A percentile compares a stretch with the other conserved stretches of the same genome.
Conservation (phyloP, 2,329 filamentous ascomycete species). For the Arthrocladium fulminans region DNA sequence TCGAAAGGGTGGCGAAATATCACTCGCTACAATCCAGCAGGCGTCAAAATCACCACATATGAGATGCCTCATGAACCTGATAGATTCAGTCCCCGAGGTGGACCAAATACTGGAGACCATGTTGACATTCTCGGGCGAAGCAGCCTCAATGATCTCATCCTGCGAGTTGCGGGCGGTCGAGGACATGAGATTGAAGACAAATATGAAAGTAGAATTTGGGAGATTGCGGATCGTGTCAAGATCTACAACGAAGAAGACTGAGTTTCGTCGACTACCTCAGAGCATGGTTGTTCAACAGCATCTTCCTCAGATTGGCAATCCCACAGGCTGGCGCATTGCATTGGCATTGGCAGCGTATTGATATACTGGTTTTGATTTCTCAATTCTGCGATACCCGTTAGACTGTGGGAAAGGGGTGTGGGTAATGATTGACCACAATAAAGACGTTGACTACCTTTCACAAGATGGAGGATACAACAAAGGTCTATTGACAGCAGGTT, state of each 20-base stretch:
- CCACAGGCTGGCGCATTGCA: not conserved
- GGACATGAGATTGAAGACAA: constrained; percentile 70
- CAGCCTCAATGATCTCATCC: constrained; percentile 80
- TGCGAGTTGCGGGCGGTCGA: constrained; percentile 75
- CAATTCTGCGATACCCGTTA: not conserved
- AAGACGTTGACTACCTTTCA: too few relatives aligned
- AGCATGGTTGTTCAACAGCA: not conserved
- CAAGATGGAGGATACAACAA: too few relatives aligned
- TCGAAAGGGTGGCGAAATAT: constrained; percentile 79
- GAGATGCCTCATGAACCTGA: constrained; percentile 98
- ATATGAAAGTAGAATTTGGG: constrained; percentile 68
- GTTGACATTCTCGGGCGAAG: constrained; percentile 90
- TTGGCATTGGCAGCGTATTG: too few relatives aligned
- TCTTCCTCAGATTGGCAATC: not conserved
- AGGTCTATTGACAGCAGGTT: too few relatives aligned
- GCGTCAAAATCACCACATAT: constrained; percentile 69
- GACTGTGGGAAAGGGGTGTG: not conserved
- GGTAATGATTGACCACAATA: too few relatives aligned
- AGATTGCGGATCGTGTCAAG: constrained; percentile 76
- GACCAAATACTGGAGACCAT: constrained; percentile 72
- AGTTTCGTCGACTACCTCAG: not conserved
- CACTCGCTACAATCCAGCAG: constrained; percentile 84
- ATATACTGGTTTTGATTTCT: not conserved
- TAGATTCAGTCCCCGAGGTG: constrained; percentile 71
- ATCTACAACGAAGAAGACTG: constrained; percentile 58